phyloP scores from a whole-genome alignment of 768 basidiomycete species.

The Rhizopogon salebrosus region DNA sequence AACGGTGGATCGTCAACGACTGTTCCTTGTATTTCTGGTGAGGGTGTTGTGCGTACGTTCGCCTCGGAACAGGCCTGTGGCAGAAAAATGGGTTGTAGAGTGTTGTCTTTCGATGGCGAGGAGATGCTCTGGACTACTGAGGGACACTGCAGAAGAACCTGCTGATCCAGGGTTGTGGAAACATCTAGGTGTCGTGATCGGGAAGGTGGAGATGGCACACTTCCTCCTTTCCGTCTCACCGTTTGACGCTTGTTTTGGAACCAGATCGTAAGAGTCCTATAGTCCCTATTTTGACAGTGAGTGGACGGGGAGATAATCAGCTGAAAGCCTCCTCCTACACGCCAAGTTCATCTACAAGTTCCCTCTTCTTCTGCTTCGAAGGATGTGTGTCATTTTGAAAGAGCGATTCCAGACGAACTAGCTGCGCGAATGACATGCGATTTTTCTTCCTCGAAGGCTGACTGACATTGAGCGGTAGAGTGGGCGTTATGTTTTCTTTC shows the following conservation, averaged over 20 bases:
- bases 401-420: conserved; percentile 20
- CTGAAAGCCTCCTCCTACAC: conserved; percentile 19
- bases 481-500: conserved; percentile 12
- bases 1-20: neutral
- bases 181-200: neutral
- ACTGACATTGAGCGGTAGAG: neutral
- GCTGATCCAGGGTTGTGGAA: neutral
- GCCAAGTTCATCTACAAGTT: conserved; percentile 20
- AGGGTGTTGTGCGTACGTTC: neutral
- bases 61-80: neutral
- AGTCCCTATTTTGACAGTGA: conserved; percentile 24
- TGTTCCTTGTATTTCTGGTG: neutral
- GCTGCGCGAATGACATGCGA: conserved; percentile 30
- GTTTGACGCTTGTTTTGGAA: conserved; percentile 79
- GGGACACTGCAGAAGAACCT: conserved; percentile 2
- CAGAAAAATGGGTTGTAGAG: neutral
- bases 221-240: conserved; percentile 22
- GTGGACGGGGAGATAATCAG: neutral
- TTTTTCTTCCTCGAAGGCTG: conserved; percentile 22
- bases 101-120: conserved; percentile 17
- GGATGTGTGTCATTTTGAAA: conserved; percentile 27
- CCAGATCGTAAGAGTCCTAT: conserved; percentile 62
- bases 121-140: conserved; percentile 25
- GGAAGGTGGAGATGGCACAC: neutral
- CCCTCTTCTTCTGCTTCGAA: conserved; percentile 23